These are phyloP conservation scores for Lonicera japonica DNA, from an alignment of 129 eudicot species.

Conservation along the genomic window DNA sequence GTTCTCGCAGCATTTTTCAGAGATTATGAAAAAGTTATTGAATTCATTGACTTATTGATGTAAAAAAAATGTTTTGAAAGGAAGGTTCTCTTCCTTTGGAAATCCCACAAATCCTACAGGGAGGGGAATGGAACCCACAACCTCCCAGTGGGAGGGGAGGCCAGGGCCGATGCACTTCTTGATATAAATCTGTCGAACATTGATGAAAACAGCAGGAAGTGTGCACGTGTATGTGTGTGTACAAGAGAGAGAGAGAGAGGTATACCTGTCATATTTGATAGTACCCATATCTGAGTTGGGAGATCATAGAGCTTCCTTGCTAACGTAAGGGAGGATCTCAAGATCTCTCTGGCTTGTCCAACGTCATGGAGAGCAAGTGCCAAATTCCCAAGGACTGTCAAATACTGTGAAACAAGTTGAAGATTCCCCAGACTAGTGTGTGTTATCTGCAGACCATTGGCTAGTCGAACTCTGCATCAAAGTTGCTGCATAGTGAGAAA, in stretches of 20 bases:
- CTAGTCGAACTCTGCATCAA: slow-evolving; percentile 71
- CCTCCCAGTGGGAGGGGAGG: background rate
- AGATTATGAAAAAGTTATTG: too few species aligned
- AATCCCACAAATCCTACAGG: too few species aligned
- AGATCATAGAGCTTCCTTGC: slow-evolving; percentile 90
- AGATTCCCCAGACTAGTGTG: slow-evolving; percentile 81
- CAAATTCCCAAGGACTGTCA: slow-evolving; percentile 80
- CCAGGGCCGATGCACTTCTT: too few species aligned
- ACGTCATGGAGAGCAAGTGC: slow-evolving; percentile 95
- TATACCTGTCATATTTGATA: slow-evolving; percentile 68
- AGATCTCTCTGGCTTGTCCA: slow-evolving; percentile 83
- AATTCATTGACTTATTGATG: too few species aligned
- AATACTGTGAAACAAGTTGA: slow-evolving; percentile 93
- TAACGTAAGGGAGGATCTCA: slow-evolving; percentile 83
- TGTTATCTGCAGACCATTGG: slow-evolving; percentile 90
- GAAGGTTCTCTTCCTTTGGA: too few species aligned
- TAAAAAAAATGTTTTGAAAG: too few species aligned
- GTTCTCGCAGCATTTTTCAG: too few species aligned
- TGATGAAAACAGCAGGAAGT: too few species aligned
- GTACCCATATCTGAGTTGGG: slow-evolving; percentile 96
- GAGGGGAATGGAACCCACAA: too few species aligned
- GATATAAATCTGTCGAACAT: too few species aligned
- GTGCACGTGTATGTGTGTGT: too few species aligned
- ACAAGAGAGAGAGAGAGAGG: slow-evolving; percentile 4
- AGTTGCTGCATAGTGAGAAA: slow-evolving; percentile 9